Evolutionary conservation across 805 yeast genomes (phyloP).

Genomic region (Middelhovenomyces tepae): DNA sequence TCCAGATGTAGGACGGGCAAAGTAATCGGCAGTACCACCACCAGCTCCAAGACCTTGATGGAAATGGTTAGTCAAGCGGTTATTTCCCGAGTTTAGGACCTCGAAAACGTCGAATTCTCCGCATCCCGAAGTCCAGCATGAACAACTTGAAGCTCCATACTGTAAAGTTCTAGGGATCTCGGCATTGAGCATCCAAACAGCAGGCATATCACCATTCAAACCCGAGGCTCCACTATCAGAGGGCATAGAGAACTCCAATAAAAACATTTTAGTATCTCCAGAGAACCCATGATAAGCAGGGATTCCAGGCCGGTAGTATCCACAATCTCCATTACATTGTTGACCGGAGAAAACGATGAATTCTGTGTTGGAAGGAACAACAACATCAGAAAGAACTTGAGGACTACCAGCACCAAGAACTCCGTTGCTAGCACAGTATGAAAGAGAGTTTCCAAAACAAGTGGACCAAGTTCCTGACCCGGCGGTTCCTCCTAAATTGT

Average conservation of each 20-base stretch:
- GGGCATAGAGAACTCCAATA: conserved; percentile 94
- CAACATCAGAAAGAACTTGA: conserved; percentile 57
- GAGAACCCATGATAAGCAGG: conserved; percentile 95
- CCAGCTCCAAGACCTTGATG: conserved; percentile 84
- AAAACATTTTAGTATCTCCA: conserved; percentile 76
- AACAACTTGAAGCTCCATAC: conserved; percentile 77
- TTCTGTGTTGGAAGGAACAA: conserved; percentile 67
- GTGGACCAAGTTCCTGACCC: conserved; percentile 86
- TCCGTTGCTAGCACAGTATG: conserved; percentile 76
- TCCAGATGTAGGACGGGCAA: conserved; percentile 69
- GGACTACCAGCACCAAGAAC: conserved; percentile 61
- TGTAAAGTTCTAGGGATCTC: conserved; percentile 94
- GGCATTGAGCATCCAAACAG: conserved; percentile 92
- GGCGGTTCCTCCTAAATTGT: conserved; percentile 73
- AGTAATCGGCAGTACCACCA: conserved; percentile 83
- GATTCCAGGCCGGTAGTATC: conserved; percentile 73
- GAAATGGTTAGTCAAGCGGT: conserved; percentile 60
- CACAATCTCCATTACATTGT: conserved; percentile 48
- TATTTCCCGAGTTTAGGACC: conserved; percentile 67
- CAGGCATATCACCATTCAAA: conserved; percentile 90
- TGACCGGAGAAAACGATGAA: conserved; percentile 65
- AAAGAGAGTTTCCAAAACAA: conserved; percentile 85
- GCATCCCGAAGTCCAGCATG: conserved; percentile 96
- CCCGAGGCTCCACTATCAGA: conserved; percentile 40
- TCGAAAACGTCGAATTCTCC: conserved; percentile 97